These are phyloP conservation scores for Nosema muscidifuracis DNA, from an alignment of 371 early-diverging fungal genomes.

Conservation along the genomic window DNA sequence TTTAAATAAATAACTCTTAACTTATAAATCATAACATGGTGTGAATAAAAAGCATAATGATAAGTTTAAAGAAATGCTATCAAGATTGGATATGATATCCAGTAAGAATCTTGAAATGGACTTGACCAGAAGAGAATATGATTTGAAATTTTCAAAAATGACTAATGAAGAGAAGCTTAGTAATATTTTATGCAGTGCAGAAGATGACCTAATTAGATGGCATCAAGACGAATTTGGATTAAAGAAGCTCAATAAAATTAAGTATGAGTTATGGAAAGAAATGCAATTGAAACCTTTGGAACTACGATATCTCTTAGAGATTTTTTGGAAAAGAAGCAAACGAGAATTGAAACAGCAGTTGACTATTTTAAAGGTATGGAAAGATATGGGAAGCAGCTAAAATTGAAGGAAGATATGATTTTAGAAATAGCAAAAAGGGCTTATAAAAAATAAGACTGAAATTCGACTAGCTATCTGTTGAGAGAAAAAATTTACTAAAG, in stretches of 20 bases:
- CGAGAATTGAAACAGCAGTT: not conserved
- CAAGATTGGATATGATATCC: not conserved
- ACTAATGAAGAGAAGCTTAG: not conserved
- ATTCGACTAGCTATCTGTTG: not conserved
- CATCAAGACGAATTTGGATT: not conserved
- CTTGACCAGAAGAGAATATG: not conserved
- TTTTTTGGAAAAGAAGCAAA: not conserved
- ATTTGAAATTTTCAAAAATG: not conserved
- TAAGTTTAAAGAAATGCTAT: not conserved
- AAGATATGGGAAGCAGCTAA: not conserved
- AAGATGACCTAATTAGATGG: not conserved
- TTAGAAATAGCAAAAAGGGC: not conserved
- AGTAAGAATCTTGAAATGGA: not conserved
- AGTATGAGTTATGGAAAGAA: not conserved
- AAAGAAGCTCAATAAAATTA: not conserved
- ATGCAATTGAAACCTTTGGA: not conserved
- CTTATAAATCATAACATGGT: conserved; percentile 1
- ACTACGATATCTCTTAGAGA: not conserved
- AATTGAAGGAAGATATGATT: not conserved
- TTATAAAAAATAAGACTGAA: not conserved
- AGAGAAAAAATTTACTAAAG: not conserved
- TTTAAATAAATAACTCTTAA: not conserved
- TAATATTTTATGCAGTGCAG: not conserved
- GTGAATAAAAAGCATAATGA: not conserved
- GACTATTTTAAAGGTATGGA: not conserved